Evolutionary conservation across 768 basidiomycete species (phyloP).

Genomic region (Psilocybe cubensis): DNA sequence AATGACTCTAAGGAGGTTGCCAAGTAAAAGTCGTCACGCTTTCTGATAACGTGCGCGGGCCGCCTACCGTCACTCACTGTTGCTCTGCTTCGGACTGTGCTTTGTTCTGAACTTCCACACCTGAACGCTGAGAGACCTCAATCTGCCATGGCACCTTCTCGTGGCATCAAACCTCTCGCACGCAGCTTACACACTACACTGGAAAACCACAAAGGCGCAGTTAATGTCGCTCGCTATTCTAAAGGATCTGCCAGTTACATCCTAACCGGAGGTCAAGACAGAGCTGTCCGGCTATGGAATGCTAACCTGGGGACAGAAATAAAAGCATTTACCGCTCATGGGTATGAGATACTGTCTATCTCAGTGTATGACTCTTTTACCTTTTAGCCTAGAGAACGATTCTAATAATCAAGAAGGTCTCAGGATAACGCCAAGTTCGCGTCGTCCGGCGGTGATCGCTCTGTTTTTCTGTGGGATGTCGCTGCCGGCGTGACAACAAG

Average conservation of each 20-base stretch:
- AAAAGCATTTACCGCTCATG: slow-evolving; percentile 89
- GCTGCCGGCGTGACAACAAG: slow-evolving; percentile 82
- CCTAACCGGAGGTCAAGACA: slow-evolving; percentile 93
- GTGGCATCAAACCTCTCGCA: slow-evolving; percentile 54
- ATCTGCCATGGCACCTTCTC: slow-evolving; percentile 50
- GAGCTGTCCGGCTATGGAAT: slow-evolving; percentile 91
- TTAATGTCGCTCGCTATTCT: slow-evolving; percentile 91
- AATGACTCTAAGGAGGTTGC: background rate
- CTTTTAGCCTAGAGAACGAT: background rate
- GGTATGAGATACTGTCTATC: slow-evolving; percentile 92
- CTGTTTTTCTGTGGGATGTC: slow-evolving; percentile 96
- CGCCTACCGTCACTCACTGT: background rate
- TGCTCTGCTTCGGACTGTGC: background rate
- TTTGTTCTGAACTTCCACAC: background rate
- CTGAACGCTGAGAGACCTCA: background rate
- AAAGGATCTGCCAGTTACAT: slow-evolving; percentile 88
- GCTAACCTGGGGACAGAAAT: slow-evolving; percentile 85
- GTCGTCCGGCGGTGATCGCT: slow-evolving; percentile 92
- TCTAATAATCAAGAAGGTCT: slow-evolving; percentile 48
- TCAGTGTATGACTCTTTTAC: slow-evolving; percentile 65
- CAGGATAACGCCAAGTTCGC: slow-evolving; percentile 95
- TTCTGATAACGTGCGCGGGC: background rate
- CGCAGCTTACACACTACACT: slow-evolving; percentile 69
- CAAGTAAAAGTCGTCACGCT: background rate
- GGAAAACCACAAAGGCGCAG: slow-evolving; percentile 75